phyloP scores from a whole-genome alignment of 106 monocot species.

The Dendrobium catenatum region DNA sequence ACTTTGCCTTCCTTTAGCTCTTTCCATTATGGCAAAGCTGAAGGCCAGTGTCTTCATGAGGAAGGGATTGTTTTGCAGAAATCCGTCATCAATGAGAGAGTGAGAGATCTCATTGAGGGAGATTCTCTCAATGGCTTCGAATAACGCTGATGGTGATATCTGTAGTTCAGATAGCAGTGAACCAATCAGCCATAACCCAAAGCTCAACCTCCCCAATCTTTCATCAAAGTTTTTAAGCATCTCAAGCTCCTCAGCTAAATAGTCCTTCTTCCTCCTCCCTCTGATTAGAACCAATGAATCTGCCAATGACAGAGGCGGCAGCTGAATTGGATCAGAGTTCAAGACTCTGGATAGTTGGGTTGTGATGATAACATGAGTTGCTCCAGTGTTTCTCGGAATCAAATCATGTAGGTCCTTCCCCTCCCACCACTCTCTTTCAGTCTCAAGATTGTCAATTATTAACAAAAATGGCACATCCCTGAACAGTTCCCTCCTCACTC shows the following conservation, averaged over 20 bases:
- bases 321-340: conserved; percentile 67
- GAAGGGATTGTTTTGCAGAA: conserved; percentile 41
- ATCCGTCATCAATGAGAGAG: conserved; percentile 27
- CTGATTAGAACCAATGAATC: conserved; percentile 56
- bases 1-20: conserved; percentile 22
- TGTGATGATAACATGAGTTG: conserved; percentile 74
- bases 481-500: conserved; percentile 85
- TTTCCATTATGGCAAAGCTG: conserved; percentile 43
- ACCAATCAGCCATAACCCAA: conserved; percentile 51
- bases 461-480: conserved; percentile 79
- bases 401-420: conserved; percentile 89
- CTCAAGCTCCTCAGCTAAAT: conserved; percentile 39
- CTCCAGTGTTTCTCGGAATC: conserved; percentile 85
- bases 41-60: conserved; percentile 46
- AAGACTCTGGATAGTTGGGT: conserved; percentile 60
- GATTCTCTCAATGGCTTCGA: conserved; percentile 52
- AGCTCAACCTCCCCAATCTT: conserved; percentile 51
- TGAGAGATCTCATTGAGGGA: conserved; percentile 21
- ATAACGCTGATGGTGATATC: conserved; percentile 47
- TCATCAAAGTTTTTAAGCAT: conserved; percentile 43
- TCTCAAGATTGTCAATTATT: conserved; percentile 83
- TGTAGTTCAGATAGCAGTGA: conserved; percentile 54
- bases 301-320: conserved; percentile 41
- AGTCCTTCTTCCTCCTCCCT: conserved; percentile 65
- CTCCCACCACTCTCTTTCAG: conserved; percentile 93